A percentile compares a stretch with the other conserved stretches of the same genome.
phyloP scores from a whole-genome alignment of 2,329 filamentous ascomycete species.

The Coniella vitis region DNA sequence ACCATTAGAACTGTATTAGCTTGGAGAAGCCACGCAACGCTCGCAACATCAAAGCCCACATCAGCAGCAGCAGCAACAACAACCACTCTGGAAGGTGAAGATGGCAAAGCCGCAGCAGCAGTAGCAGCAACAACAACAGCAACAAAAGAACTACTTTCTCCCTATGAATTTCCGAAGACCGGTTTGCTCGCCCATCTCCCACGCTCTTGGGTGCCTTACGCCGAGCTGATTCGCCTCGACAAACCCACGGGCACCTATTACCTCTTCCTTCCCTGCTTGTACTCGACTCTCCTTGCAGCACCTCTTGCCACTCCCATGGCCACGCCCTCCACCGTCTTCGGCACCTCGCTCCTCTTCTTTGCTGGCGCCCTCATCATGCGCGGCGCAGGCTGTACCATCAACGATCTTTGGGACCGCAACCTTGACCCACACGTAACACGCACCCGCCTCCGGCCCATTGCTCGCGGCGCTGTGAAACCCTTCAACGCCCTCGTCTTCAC shows the following conservation, averaged over 20 bases:
- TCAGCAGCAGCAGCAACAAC: neutral
- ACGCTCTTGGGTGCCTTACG: slow-evolving; percentile 67
- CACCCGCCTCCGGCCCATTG: slow-evolving; percentile 73
- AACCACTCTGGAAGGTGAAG: neutral
- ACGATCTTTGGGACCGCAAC: slow-evolving; percentile 85
- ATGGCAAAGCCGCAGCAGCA: slow-evolving; percentile 8
- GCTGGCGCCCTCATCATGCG: slow-evolving; percentile 78
- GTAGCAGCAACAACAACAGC: slow-evolving; percentile 14
- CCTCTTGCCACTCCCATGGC: slow-evolving; percentile 58
- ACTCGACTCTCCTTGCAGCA: slow-evolving; percentile 75
- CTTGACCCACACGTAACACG: slow-evolving; percentile 74
- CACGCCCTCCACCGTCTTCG: slow-evolving; percentile 52
- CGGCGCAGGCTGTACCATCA: slow-evolving; percentile 81
- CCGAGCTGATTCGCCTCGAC: slow-evolving; percentile 72
- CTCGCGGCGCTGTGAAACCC: slow-evolving; percentile 68
- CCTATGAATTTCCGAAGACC: slow-evolving; percentile 61
- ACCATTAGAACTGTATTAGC: neutral
- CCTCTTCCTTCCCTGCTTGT: slow-evolving; percentile 78
- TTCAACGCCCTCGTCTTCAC: slow-evolving; percentile 68
- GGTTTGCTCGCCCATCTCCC: slow-evolving; percentile 68
- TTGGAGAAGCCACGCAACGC: slow-evolving; percentile 4
- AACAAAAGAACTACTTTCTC: no score
- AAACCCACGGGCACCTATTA: slow-evolving; percentile 80
- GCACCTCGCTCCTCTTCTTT: slow-evolving; percentile 64
- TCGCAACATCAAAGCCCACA: neutral